phyloP scores from a whole-genome alignment of 2,329 filamentous ascomycete species.

The Cylindrodendrum hubeiense region DNA sequence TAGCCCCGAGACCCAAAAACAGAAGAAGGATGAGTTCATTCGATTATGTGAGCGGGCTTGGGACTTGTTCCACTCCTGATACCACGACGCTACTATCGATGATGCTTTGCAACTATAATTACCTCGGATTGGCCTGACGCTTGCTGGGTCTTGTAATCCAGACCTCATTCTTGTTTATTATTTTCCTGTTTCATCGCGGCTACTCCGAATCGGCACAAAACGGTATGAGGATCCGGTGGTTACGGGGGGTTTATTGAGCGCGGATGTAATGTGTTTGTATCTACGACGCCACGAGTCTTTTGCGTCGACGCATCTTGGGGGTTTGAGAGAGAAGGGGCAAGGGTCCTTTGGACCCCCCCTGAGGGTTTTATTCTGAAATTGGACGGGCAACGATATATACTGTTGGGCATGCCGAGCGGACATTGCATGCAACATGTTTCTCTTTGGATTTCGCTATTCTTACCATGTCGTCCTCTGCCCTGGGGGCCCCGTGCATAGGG shows the following conservation, averaged over 20 bases:
- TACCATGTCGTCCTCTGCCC: conserved; percentile 10
- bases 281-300: conserved; percentile 43
- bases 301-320: conserved; percentile 37
- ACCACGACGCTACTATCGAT: conserved; percentile 22
- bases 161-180: conserved; percentile 42
- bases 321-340: conserved; percentile 4
- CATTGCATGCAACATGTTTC: conserved; percentile 9
- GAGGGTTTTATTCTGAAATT: conserved; percentile 20
- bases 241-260: conserved; percentile 31
- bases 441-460: not conserved
- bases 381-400: conserved; percentile 17
- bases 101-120: conserved; percentile 36
- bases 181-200: conserved; percentile 38
- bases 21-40: conserved; percentile 95
- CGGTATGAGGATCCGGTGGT: conserved; percentile 34
- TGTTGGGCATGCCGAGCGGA: conserved; percentile 9
- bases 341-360: not conserved
- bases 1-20: conserved; percentile 83
- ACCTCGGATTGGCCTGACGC: conserved; percentile 17
- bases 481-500: conserved; percentile 8
- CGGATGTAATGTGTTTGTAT: conserved; percentile 44
- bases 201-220: conserved; percentile 37
- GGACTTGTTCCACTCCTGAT: conserved; percentile 95
- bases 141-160: conserved; percentile 20
- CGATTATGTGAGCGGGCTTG: conserved; percentile 88